Evolutionary conservation across 805 yeast species (phyloP).

Genomic region (Naumovozyma dairenensis): DNA sequence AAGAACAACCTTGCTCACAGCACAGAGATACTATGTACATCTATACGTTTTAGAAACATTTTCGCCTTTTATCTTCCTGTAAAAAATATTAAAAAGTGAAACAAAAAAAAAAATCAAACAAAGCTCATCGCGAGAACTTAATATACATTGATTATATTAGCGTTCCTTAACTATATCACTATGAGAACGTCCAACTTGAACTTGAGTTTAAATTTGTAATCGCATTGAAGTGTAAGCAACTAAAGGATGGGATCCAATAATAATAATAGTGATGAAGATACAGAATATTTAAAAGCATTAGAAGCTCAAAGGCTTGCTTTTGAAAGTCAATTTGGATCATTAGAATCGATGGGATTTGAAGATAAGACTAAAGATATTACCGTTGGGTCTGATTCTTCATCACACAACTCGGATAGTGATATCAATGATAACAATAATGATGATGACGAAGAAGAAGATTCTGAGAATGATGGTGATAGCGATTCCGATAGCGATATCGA

Average conservation of each 20-base stretch:
- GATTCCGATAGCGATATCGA: conserved; percentile 2
- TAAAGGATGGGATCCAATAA: background rate
- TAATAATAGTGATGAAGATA: conserved; percentile 12
- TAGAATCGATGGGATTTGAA: conserved; percentile 44
- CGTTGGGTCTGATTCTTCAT: conserved; percentile 7
- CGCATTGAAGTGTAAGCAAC: too few species aligned
- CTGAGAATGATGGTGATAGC: conserved; percentile 1
- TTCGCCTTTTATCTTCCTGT: too few species aligned
- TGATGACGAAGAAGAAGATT: conserved; percentile 1
- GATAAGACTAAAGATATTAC: conserved; percentile 32
- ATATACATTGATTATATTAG: too few species aligned
- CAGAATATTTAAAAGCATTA: conserved; percentile 21
- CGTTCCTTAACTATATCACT: too few species aligned
- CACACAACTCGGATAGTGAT: conserved; percentile 23
- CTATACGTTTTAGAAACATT: too few species aligned
- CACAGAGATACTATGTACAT: too few species aligned
- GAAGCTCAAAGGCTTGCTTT: conserved; percentile 50
- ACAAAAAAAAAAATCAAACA: background rate
- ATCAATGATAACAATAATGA: conserved; percentile 18
- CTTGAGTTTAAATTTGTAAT: too few species aligned
- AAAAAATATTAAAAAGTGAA: too few species aligned
- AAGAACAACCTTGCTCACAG: too few species aligned
- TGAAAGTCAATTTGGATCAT: conserved; percentile 54
- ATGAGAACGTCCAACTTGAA: too few species aligned
- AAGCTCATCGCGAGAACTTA: background rate